Evolutionary conservation across 2,329 filamentous ascomycete genomes (phyloP).

Genomic region (Aspergillus candidus): DNA sequence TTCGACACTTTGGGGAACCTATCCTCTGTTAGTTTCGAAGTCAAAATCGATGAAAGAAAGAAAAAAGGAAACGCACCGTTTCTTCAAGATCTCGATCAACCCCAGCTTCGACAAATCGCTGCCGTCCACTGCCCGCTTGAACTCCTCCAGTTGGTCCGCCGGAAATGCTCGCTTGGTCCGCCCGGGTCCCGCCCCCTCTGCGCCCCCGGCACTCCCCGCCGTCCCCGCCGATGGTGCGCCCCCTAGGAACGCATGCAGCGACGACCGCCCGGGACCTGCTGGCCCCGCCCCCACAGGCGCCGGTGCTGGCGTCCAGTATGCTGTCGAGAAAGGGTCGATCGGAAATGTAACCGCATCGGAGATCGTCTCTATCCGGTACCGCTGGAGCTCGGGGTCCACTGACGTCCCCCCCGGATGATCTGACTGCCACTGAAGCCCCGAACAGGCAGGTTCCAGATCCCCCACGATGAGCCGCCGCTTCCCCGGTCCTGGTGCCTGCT

Average conservation of each 20-base stretch:
- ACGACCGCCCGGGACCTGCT: constrained; percentile 12
- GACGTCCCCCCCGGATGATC: constrained; percentile 22
- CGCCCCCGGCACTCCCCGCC: constrained; percentile 8
- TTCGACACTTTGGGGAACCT: constrained; percentile 66
- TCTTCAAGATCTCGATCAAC: constrained; percentile 68
- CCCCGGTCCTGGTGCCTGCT: constrained; percentile 37
- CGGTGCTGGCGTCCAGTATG: constrained; percentile 61
- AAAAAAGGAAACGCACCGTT: constrained; percentile 42
- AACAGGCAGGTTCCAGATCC: constrained; percentile 68
- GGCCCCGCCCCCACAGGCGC: constrained; percentile 17
- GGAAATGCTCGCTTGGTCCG: constrained; percentile 46
- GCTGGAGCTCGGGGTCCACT: constrained; percentile 45
- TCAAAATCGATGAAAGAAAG: background rate
- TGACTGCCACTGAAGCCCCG: constrained; percentile 77
- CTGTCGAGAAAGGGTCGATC: constrained; percentile 78
- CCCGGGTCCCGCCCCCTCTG: constrained; percentile 9
- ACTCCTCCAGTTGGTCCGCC: constrained; percentile 56
- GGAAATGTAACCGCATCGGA: constrained; percentile 49
- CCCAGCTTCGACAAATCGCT: constrained; percentile 68
- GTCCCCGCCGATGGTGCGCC: constrained; percentile 10
- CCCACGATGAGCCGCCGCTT: constrained; percentile 56
- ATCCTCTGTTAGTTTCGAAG: constrained; percentile 5
- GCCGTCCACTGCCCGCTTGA: constrained; percentile 64
- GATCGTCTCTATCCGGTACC: constrained; percentile 70
- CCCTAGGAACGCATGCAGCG: constrained; percentile 17